Evolutionary conservation across 208 protist species (phyloP), one percentile per base, ranked within the genome.

Genomic region (Vickermania spadyakhi): DNA sequence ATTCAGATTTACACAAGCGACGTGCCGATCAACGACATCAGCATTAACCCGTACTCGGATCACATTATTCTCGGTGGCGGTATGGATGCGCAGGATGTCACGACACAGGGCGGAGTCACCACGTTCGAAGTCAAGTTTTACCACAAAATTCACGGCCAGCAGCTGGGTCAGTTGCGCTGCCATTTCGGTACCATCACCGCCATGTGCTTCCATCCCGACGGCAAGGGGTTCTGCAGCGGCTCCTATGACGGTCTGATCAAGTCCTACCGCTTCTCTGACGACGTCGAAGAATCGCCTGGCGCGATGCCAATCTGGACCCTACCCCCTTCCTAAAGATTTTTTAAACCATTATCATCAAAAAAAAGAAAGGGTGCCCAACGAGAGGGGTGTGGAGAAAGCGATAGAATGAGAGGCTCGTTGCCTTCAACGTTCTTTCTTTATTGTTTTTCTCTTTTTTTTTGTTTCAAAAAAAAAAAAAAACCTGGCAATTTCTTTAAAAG

Each of bases 131-230:
- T 95, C 31, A 91, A 93, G 69, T 97, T 99, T 70, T 99, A 86
- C 79, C 96, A 99, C 80, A 96, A 94, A 64, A 81, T 94, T 58
- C 86, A 88, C 73, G 96, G 96, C 66, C 81, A 96, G 52, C 93
- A 98, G 79, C 83, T 99, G 23, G 97, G 97, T 42, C 80, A 86
- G 57, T 74, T 99, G 18, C 80, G 78, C 56, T 98, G 97, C 72
- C 98, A 99, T 70, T 99, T 99, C 74, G 98, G 98, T 91, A 98
- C 98, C 21, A 97, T 99, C 76, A 98, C 97, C 66, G 91, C 96
- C 51, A 73, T 99, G 56, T 75, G 76, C 28, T 98, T 98, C 73
- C 83, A 93, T 71, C 97, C 98, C 23, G 88, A 98, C 72, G 97
- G 97, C 41, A 81, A 73, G 58, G 82, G 89, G 31, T 98, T 96